Evolutionary conservation across 2,329 filamentous ascomycete genomes (phyloP).

Genomic region (Trichoderma koningii): DNA sequence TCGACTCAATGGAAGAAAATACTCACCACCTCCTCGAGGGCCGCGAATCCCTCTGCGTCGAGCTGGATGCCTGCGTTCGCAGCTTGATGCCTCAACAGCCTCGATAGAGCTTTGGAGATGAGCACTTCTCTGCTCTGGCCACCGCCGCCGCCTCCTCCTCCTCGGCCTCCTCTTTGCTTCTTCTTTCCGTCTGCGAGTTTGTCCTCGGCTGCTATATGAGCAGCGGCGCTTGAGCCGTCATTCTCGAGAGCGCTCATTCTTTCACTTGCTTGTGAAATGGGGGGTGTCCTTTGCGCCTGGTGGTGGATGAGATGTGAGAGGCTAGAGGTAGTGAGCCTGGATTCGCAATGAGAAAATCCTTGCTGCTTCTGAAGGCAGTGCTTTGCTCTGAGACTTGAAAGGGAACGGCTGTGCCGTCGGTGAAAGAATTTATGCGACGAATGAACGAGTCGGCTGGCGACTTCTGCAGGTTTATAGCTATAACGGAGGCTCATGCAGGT

Average conservation of each 20-base stretch:
- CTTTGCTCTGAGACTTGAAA: not conserved
- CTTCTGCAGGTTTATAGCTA: not conserved
- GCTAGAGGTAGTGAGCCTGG: not conserved
- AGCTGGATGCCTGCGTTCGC: constrained; percentile 57
- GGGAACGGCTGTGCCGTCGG: not conserved
- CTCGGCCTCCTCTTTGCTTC: constrained; percentile 36
- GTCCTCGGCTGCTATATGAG: constrained; percentile 34
- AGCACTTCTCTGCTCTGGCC: constrained; percentile 48
- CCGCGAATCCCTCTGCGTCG: constrained; percentile 61
- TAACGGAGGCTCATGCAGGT: not conserved
- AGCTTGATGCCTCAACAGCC: constrained; percentile 59
- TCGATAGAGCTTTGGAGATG: constrained; percentile 57
- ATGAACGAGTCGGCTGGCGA: not conserved
- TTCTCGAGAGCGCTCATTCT: constrained; percentile 20
- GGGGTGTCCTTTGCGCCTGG: not conserved
- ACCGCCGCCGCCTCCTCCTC: constrained; percentile 39
- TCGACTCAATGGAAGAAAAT: not conserved
- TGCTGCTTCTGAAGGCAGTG: not conserved
- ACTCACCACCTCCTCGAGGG: constrained; percentile 61
- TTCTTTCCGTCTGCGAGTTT: constrained; percentile 30
- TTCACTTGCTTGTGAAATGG: not conserved
- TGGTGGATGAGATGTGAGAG: not conserved
- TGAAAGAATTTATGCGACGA: not conserved
- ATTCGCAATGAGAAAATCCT: not conserved
- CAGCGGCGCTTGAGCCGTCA: constrained; percentile 12